Percentiles rank a stretch among this genome's conserved stretches.
Conservation (phyloP, 768 basidiomycete genomes). For the Panaeolus papilionaceus region DNA sequence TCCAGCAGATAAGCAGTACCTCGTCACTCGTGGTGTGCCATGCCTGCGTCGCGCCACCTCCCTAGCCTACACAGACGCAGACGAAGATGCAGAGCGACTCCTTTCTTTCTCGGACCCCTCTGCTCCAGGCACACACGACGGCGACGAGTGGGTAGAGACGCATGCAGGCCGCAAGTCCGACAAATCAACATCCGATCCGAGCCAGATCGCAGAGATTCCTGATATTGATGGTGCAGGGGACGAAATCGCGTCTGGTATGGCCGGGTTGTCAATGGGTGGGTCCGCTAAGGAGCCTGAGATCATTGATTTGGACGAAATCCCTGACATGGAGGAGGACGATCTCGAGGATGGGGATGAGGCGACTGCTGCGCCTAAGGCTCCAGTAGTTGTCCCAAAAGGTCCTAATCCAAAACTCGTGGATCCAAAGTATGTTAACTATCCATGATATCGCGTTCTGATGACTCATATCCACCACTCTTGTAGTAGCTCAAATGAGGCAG, state of each 20-base stretch:
- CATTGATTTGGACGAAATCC: constrained; percentile 97
- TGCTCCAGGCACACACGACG: constrained; percentile 52
- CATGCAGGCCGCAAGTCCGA: constrained; percentile 79
- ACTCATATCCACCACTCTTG: constrained; percentile 6
- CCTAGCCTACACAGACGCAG: constrained; percentile 92
- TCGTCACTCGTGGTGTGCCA: constrained; percentile 95
- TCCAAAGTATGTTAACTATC: constrained; percentile 49
- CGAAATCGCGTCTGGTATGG: constrained; percentile 50
- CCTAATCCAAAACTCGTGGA: constrained; percentile 39
- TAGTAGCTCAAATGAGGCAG: constrained; percentile 63
- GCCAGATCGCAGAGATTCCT: constrained; percentile 84
- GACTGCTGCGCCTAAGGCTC: constrained; percentile 64
- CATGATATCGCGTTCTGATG: constrained; percentile 1
- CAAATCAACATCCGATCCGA: constrained; percentile 63
- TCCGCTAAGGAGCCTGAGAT: constrained; percentile 55
- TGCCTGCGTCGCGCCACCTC: constrained; percentile 94
- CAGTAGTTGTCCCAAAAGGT: constrained; percentile 29
- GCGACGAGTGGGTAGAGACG: constrained; percentile 98
- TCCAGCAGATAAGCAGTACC: constrained; percentile 95
- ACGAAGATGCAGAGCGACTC: constrained; percentile 95
- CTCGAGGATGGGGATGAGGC: constrained; percentile 91
- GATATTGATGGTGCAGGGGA: constrained; percentile 71
- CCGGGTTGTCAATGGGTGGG: constrained; percentile 49
- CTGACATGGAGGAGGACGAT: constrained; percentile 92
- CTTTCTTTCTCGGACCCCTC: constrained; percentile 80